These are phyloP conservation scores for Xylaria digitata DNA, from an alignment of 2,329 filamentous ascomycete species.

Conservation along the genomic window DNA sequence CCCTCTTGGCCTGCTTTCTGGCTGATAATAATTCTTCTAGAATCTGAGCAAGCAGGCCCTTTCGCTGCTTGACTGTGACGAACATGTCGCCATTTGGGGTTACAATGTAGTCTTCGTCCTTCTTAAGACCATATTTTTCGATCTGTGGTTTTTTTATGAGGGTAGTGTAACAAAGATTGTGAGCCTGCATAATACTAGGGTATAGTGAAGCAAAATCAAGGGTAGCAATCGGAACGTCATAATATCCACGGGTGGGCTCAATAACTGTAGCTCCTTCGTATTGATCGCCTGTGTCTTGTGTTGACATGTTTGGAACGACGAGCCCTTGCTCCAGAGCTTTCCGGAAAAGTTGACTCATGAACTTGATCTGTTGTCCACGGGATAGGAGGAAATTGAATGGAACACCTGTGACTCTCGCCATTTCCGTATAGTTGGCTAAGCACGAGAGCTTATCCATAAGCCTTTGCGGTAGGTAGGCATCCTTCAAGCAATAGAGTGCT, in stretches of 20 bases:
- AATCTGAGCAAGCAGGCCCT: conserved; percentile 94
- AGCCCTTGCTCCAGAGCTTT: conserved; percentile 94
- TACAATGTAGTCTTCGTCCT: conserved; percentile 95
- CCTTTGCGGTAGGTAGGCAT: conserved; percentile 93
- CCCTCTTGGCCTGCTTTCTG: conserved; percentile 93
- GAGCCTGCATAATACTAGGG: conserved; percentile 97
- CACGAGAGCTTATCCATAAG: conserved; percentile 98
- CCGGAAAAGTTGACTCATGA: conserved; percentile 95
- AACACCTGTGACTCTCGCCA: conserved; percentile 98
- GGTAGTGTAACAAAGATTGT: conserved; percentile 98
- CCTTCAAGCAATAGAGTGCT: conserved; percentile 96
- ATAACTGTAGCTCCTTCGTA: conserved; percentile 99
- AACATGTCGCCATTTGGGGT: conserved; percentile 96
- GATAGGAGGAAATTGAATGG: conserved; percentile 95
- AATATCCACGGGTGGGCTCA: conserved; percentile 92
- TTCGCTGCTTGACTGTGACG: conserved; percentile 86
- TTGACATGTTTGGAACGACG: conserved; percentile 87
- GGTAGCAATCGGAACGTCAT: conserved; percentile 93
- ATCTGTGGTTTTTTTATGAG: conserved; percentile 82
- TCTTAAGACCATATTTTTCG: conserved; percentile 79
- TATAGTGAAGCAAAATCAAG: conserved; percentile 99
- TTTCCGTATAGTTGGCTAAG: conserved; percentile 98
- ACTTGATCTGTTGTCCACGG: conserved; percentile 95
- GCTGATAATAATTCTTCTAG: conserved; percentile 91
- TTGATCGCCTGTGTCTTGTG: conserved; percentile 81